A percentile compares a stretch with the other conserved stretches of the same genome.
Conservation (phyloP, 2,329 filamentous ascomycete genomes). For the Rhynchosporium secalis region DNA sequence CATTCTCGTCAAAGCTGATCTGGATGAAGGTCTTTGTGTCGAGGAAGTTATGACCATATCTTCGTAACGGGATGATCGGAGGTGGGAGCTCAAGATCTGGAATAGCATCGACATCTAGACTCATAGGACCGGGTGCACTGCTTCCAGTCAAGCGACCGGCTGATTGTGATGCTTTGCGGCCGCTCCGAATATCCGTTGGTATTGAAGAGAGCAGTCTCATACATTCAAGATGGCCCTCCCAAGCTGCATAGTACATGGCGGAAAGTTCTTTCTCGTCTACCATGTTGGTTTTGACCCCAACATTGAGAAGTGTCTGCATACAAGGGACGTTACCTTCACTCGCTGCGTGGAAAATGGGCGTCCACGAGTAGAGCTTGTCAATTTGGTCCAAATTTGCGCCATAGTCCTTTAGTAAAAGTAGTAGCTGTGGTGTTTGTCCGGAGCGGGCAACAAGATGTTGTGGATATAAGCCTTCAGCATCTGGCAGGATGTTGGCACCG, state of each 20-base stretch:
- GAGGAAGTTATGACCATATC: slow-evolving; percentile 97
- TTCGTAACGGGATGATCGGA: slow-evolving; percentile 89
- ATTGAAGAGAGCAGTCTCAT: slow-evolving; percentile 78
- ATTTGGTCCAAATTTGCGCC: slow-evolving; percentile 88
- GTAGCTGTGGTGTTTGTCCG: slow-evolving; percentile 74
- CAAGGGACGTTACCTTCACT: slow-evolving; percentile 94
- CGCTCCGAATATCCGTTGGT: slow-evolving; percentile 19
- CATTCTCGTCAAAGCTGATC: slow-evolving; percentile 79
- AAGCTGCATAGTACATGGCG: slow-evolving; percentile 97
- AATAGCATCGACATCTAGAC: slow-evolving; percentile 81
- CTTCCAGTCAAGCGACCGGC: slow-evolving; percentile 38
- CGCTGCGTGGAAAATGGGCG: slow-evolving; percentile 90
- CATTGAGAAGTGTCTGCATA: slow-evolving; percentile 75
- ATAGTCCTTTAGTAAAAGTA: slow-evolving; percentile 78
- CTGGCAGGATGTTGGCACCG: slow-evolving; percentile 80
- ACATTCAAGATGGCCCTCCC: slow-evolving; percentile 94
- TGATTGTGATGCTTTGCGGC: slow-evolving; percentile 33
- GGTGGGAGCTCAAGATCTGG: slow-evolving; percentile 89
- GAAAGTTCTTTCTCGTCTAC: slow-evolving; percentile 90
- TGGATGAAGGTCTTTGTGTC: slow-evolving; percentile 97
- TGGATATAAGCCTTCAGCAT: slow-evolving; percentile 95
- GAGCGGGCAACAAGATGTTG: slow-evolving; percentile 94
- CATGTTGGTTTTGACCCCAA: slow-evolving; percentile 75
- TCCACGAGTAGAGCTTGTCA: slow-evolving; percentile 97
- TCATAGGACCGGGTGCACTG: slow-evolving; percentile 56